Evolutionary conservation across 768 basidiomycete species (phyloP), one percentile per base, ranked within the genome.

Genomic region (Sporobolomyces roseus): DNA sequence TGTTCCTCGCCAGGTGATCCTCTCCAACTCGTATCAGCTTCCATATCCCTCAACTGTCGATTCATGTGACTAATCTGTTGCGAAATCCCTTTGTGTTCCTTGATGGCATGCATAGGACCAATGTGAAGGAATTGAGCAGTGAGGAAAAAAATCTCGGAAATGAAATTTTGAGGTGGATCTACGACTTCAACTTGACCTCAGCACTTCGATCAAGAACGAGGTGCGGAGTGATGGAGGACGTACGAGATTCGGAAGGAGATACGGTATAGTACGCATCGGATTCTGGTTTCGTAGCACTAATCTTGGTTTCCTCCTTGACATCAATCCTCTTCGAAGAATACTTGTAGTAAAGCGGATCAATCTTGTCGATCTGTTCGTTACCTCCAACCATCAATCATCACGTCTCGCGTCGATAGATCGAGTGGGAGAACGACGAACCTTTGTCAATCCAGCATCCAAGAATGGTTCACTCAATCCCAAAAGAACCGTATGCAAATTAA

Each of bases 91-190:
- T 86, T 86, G 72, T 86, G 87, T 6, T 83, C 86, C 46, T 86
- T 86, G 51, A 93, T 87, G 1, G 91, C 90, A 77, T 85, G 87
- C 72, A 89, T 83, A 68, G 89, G 85, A 4, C 93, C 94, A 64
- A 91, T 88, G 79, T 99, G 94, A 63, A 89, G 87, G 82, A 88
- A 88, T 0, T 91, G 88, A 54, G 90, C 84, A 12, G 88, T 83
- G 50, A 97, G 83, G 81, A 90, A 97, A 81, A 97, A 98, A 25
- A 96, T 85, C 50, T 97, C 88, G 9, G 94, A 91, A 70, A 97
- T 91, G 79, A 99, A 99, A 77, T 96, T 96, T 3, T 89, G 86
- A 8, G 86, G 77, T 4, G 85, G 86, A 86, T 74, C 74, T 58
- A 4, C 38, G 17, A 36, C 27, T 14, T 5, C 21, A 8, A 23